Evolutionary conservation across 345 rosid species (phyloP).

Genomic region (Rhodamnia argentea): DNA sequence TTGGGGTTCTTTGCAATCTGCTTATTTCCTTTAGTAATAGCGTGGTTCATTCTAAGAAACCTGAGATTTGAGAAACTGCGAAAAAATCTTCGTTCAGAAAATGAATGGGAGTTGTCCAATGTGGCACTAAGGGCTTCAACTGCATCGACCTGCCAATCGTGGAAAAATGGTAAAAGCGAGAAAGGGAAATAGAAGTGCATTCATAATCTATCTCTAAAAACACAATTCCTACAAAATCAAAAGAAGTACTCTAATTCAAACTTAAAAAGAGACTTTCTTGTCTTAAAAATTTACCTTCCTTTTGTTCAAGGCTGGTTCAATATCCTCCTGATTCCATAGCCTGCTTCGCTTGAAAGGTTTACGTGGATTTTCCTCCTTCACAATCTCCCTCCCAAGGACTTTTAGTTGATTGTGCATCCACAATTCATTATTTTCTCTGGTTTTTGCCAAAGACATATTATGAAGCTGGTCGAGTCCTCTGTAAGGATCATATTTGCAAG

Average conservation of each 20-base stretch:
- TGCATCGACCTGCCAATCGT: neutral
- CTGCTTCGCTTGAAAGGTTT: neutral
- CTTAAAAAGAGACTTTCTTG: neutral
- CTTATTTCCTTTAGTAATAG: neutral
- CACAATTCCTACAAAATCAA: neutral
- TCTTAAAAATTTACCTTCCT: neutral
- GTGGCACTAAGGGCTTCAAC: neutral
- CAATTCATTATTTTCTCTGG: neutral
- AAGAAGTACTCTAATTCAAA: too few relatives aligned
- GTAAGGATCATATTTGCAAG: neutral
- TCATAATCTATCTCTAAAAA: too few relatives aligned
- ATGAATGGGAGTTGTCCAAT: neutral
- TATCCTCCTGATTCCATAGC: neutral
- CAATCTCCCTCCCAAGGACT: neutral
- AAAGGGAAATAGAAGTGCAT: too few relatives aligned
- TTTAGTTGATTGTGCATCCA: neutral
- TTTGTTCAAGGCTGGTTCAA: neutral
- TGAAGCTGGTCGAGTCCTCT: neutral
- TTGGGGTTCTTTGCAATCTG: neutral
- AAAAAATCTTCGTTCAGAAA: neutral
- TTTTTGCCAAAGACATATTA: neutral
- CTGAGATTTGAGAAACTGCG: neutral
- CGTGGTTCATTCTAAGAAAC: neutral
- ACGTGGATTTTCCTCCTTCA: neutral
- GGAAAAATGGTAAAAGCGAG: too few relatives aligned